Evolutionary conservation across 192 early-diverging fungal genomes (phyloP).

Genomic region (Rhizophagus sp.): DNA sequence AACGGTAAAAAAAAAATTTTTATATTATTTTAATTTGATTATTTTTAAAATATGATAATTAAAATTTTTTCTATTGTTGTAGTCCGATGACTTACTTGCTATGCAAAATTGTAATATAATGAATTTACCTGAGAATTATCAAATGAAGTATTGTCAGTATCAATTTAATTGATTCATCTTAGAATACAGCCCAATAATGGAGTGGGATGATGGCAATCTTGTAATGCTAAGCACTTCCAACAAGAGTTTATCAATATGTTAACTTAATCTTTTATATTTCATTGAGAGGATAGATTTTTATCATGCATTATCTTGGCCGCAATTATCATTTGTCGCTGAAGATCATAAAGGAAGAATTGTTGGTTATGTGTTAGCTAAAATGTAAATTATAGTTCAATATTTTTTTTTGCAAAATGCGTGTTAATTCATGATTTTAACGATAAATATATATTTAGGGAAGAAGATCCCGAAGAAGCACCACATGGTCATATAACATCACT

Average conservation of each 20-base stretch:
- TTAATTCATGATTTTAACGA: no score
- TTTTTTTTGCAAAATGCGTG: neutral
- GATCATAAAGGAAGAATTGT: slow-evolving; percentile 89
- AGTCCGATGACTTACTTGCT: slow-evolving; percentile 83
- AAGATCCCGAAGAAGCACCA: slow-evolving; percentile 66
- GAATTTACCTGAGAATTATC: slow-evolving; percentile 99
- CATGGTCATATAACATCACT: slow-evolving; percentile 98
- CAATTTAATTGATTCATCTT: no score
- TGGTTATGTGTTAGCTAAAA: slow-evolving; percentile 97
- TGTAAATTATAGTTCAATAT: slow-evolving; percentile 59
- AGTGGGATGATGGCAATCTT: no score
- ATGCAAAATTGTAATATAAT: slow-evolving; percentile 98
- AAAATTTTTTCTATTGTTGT: neutral
- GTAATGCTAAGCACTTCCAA: no score
- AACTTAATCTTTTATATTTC: neutral
- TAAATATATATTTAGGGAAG: slow-evolving; percentile 65
- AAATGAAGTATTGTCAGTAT: slow-evolving; percentile 95
- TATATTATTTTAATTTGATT: no score
- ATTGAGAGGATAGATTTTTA: slow-evolving; percentile 61
- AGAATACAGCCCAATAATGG: no score
- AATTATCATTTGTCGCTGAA: slow-evolving; percentile 93
- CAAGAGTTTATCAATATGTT: no score
- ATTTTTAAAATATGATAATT: no score
- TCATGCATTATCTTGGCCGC: slow-evolving; percentile 83
- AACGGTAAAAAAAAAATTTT: slow-evolving; percentile 46